phyloP scores from a whole-genome alignment of 2,329 filamentous ascomycete genomes.

The Hypoxylon sp. region DNA sequence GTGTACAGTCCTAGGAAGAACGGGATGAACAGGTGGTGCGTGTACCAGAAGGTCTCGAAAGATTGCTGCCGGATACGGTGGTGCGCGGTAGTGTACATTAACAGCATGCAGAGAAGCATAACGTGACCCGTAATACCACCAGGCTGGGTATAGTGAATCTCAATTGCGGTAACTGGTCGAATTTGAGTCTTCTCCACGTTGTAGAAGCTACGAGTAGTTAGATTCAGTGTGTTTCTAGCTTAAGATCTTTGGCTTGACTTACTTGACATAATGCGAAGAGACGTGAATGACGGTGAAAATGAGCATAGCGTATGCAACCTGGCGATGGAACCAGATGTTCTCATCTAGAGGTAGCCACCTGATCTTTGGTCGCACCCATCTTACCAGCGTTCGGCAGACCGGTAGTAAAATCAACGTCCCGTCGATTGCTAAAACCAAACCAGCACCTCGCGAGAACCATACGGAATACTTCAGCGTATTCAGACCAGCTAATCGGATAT shows the following conservation, averaged over 20 bases:
- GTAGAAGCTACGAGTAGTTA: constrained; percentile 77
- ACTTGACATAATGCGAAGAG: constrained; percentile 93
- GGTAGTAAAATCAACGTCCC: constrained; percentile 90
- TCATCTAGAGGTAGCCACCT: constrained; percentile 94
- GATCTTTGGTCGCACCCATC: constrained; percentile 87
- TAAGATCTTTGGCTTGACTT: constrained; percentile 60
- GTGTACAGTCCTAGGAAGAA: constrained; percentile 96
- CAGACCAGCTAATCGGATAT: constrained; percentile 78
- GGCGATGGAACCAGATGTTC: constrained; percentile 95
- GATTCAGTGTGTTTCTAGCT: constrained; percentile 41
- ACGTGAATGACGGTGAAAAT: constrained; percentile 86
- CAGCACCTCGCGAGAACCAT: constrained; percentile 95
- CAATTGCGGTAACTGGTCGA: constrained; percentile 81
- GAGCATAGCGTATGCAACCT: constrained; percentile 90
- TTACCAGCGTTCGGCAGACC: constrained; percentile 92
- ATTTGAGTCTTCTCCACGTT: constrained; percentile 91
- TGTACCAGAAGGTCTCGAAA: constrained; percentile 99
- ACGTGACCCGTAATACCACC: constrained; percentile 96
- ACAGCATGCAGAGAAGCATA: constrained; percentile 98
- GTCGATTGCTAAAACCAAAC: constrained; percentile 87
- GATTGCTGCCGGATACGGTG: constrained; percentile 95
- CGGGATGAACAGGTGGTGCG: constrained; percentile 97
- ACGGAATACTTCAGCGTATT: constrained; percentile 90
- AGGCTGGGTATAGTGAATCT: constrained; percentile 92
- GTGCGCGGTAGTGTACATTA: constrained; percentile 98